Evolutionary conservation across 306 rosid species (phyloP), one percentile per base, ranked within the genome.

Genomic region (Oxytropis ochrocephala): DNA sequence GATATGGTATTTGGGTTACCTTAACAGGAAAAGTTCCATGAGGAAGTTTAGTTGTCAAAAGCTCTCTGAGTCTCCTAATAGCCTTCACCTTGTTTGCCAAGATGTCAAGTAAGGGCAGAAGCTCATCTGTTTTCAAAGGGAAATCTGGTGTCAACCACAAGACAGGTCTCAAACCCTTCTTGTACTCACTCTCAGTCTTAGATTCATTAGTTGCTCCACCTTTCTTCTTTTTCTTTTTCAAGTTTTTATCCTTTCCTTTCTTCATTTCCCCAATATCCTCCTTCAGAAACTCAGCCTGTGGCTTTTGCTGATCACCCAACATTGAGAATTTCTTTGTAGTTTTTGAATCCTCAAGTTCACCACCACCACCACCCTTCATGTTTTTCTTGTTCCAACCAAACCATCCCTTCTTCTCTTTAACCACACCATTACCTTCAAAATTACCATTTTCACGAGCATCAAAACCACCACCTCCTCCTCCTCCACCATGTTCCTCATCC

Each of bases 61-160:
- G 97, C 76, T 95, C 99, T 82, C 97, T 82, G 44, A 95, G 88
- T 84, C 99, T 84, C 86, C 99, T 80, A 63, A 95, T 80, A 59
- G 99, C 99, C 89, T 95, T 95, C 72, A 95, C 95, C 85, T 95
- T 95, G 88, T 91, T 91, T 12, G 97, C 97, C 75, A 95, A 83
- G 82, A 95, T 95, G 81, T 95, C 99, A 56, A 95, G 92, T 67
- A 95, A 50, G 16, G 99, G 99, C 63, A 95, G 89, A 70, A 95
- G 97, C 78, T 95, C 99, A 32, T 95, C 99, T 42, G 96, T 89
- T 85, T 91, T 91, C 79, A 95, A 81, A 38, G 97, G 96, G 70
- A 95, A 95, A 75, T 95, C 97, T 2, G 85, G 96, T 58, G 99
- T 95, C 88, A 95, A 78, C 99, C 99, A 95, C 86, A 95, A 79